A percentile compares a stretch with the other conserved stretches of the same genome.
Evolutionary conservation across 2,329 filamentous ascomycete genomes (phyloP).

Genomic region (Fusarium sp.): DNA sequence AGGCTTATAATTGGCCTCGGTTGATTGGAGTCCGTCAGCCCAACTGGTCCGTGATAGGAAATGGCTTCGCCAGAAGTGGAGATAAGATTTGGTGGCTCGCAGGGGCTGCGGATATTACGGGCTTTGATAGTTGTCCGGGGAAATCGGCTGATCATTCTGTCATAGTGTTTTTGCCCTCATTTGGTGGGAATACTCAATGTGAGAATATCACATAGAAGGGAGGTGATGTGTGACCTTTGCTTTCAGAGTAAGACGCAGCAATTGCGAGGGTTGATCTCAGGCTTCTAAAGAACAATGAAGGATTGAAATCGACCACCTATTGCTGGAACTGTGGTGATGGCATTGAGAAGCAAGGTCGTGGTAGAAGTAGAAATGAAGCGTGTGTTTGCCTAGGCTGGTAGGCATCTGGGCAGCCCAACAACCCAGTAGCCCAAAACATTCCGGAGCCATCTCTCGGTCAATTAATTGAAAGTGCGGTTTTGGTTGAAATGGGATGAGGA

Average conservation of each 20-base stretch:
- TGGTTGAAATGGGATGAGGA: background rate
- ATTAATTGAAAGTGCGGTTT: background rate
- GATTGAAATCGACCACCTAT: no score
- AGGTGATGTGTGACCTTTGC: no score
- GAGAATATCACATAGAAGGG: no score
- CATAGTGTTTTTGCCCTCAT: no score
- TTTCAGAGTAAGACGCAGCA: no score
- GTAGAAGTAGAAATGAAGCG: background rate
- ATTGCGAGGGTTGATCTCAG: no score
- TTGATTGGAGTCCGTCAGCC: background rate
- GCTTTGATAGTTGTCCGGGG: background rate
- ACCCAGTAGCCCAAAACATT: background rate
- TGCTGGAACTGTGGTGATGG: no score
- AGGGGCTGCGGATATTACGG: background rate
- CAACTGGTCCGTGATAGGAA: background rate
- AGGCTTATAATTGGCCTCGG: background rate
- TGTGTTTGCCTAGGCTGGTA: background rate
- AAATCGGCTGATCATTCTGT: background rate
- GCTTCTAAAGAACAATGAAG: no score
- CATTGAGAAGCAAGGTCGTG: no score
- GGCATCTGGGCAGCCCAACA: background rate
- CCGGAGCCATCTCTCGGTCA: background rate
- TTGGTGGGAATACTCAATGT: no score
- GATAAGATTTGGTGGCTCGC: background rate
- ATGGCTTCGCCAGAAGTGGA: background rate